Evolutionary conservation across 805 yeast species (phyloP), one percentile per base, ranked within the genome.

Genomic region (Spathaspora gorwiae): DNA sequence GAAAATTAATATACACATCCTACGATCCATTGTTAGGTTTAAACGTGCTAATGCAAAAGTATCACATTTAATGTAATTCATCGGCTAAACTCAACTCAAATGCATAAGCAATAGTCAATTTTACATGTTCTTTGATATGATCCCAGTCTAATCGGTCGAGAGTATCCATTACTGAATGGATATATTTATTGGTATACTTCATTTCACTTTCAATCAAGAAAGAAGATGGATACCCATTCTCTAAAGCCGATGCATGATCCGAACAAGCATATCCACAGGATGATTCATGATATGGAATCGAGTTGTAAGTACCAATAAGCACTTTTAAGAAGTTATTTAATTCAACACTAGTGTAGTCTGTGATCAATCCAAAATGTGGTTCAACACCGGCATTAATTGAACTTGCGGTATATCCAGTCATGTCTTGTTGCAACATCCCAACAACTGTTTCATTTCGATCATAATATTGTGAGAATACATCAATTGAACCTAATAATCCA

Each of bases 361-460:
- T 77, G 47, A 90, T 80, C 37, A 92, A 72, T n/a, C 97, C 97
- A 54, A 90, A 75, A 60, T 80, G 81, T 37, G 79, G 89, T 62
- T 70, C 81, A 54, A 60, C 68, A 46, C 75, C 84, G 27, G 51
- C 65, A 50, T 73, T 79, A 35, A 65, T 58, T 35, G 82, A 68
- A 36, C 73, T 76, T 31, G 72, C 70, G 2, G 83, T 77, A 58
- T 73, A 88, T 0, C 96, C 97, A 2, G 96, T 86, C 96, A 90
- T 90, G 61, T 92, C 99, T 61, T 89, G 95, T 65, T 92, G 97
- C 35, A 92, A 70, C 94, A 90, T 84, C 5, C 90, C 90, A 29
- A 81, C 76, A 19, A 92, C 89, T 7, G 74, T 68, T 29, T 70
- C 67, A n/a, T 69, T 55, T 13, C 60, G 54, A 9, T 66, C 59